Conservation (phyloP, 108 stramenopile species). For the Fragilaria crotonensis region DNA sequence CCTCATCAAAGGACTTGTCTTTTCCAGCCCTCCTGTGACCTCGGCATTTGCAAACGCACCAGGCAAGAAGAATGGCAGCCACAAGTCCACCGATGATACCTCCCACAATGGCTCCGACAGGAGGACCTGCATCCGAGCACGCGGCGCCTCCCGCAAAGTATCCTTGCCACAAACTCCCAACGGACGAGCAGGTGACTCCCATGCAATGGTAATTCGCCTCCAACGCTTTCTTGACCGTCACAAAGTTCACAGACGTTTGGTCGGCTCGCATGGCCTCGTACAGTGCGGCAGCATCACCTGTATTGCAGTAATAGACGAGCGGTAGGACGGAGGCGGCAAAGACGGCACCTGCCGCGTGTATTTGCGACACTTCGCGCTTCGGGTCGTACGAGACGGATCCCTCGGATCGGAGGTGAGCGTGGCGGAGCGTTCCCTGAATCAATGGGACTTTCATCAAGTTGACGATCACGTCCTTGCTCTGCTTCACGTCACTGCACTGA, state of each 20-base stretch:
- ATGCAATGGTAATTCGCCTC: constrained; percentile 37
- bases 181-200: constrained; percentile 35
- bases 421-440: constrained; percentile 44
- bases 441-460: constrained; percentile 44
- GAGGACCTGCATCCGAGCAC: too few relatives aligned
- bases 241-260: constrained; percentile 24
- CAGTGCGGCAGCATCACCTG: constrained; percentile 35
- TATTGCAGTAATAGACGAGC: constrained; percentile 25
- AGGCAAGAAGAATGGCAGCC: too few relatives aligned
- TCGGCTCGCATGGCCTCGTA: constrained; percentile 57
- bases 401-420: too few relatives aligned
- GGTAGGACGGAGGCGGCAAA: constrained; percentile 49
- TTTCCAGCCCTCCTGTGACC: too few relatives aligned
- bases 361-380: constrained; percentile 30
- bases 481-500: constrained; percentile 29
- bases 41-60: too few relatives aligned
- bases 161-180: constrained; percentile 33
- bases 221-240: constrained; percentile 41
- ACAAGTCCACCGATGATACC: too few relatives aligned
- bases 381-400: constrained; percentile 22
- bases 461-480: constrained; percentile 25
- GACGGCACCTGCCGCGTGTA: constrained; percentile 28
- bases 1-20: too few relatives aligned
- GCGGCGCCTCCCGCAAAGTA: too few relatives aligned
- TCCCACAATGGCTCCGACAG: too few relatives aligned